These are phyloP conservation scores for Rhytidiadelphus loreus DNA, from an alignment of 225 moss, liverwort and hornwort genomes.

Conservation along the genomic window DNA sequence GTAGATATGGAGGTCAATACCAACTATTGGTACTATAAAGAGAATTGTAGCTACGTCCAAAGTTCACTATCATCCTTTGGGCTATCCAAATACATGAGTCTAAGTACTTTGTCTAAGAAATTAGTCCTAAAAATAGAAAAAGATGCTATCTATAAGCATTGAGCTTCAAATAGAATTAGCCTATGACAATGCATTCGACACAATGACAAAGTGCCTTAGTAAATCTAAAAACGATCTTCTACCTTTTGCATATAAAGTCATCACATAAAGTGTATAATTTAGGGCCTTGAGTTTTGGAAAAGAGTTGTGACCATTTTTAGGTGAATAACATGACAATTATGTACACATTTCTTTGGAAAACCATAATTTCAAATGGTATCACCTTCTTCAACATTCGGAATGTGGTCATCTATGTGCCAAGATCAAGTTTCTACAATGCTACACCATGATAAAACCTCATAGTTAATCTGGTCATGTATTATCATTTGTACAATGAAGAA, in stretches of 20 bases:
- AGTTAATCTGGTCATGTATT: neutral
- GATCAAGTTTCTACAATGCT: neutral
- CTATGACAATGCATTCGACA: neutral
- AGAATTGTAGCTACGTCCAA: neutral
- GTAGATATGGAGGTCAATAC: neutral
- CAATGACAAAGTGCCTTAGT: rapidly evolving
- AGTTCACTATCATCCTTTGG: neutral
- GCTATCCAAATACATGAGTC: neutral
- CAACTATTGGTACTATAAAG: neutral
- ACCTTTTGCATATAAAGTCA: neutral
- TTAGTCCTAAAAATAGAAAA: neutral
- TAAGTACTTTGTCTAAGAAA: no score
- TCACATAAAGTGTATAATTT: neutral
- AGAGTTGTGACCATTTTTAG: neutral
- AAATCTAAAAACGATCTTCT: neutral
- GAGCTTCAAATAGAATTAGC: neutral
- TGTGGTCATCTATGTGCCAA: rapidly evolving
- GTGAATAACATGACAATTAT: neutral
- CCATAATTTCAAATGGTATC: neutral
- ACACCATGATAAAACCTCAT: neutral
- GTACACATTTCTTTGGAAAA: neutral
- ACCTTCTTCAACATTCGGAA: no score
- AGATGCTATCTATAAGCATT: neutral
- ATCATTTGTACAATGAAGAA: neutral
- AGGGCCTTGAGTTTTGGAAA: neutral